Conservation (phyloP, 2,329 filamentous ascomycete species). For the Arthrobotrys iridis region DNA sequence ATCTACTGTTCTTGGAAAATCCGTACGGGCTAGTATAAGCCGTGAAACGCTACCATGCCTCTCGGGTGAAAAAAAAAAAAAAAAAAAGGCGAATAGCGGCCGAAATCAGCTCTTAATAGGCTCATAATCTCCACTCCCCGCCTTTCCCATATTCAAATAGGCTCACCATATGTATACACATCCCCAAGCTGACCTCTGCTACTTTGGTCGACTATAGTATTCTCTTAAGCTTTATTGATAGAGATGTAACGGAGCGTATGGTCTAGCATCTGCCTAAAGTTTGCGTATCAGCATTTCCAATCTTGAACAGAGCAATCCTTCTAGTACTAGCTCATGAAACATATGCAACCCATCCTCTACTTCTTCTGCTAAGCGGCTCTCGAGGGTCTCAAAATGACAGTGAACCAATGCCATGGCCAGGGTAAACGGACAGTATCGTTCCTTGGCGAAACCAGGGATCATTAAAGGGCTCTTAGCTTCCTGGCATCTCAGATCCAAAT, state of each 20-base stretch:
- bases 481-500: too few relatives aligned
- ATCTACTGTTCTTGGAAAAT: too few relatives aligned
- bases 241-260: neutral
- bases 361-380: too few relatives aligned
- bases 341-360: too few relatives aligned
- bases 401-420: too few relatives aligned
- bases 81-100: too few relatives aligned
- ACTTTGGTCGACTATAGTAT: neutral
- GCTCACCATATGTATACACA: neutral
- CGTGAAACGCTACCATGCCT: neutral
- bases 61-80: neutral
- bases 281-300: slow-evolving; percentile 1
- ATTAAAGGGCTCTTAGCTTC: too few relatives aligned
- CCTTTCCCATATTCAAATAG: slow-evolving; percentile 1
- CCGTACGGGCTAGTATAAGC: neutral
- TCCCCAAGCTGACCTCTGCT: neutral
- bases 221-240: neutral
- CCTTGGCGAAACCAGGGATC: too few relatives aligned
- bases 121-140: neutral
- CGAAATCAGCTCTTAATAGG: slow-evolving; percentile 10
- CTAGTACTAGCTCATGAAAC: too few relatives aligned
- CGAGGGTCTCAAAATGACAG: too few relatives aligned
- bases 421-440: too few relatives aligned
- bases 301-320: slow-evolving; percentile 1
- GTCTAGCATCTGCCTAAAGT: neutral